These are phyloP conservation scores for Inga leiocalycina DNA, from an alignment of 306 rosid genomes.

Conservation along the genomic window DNA sequence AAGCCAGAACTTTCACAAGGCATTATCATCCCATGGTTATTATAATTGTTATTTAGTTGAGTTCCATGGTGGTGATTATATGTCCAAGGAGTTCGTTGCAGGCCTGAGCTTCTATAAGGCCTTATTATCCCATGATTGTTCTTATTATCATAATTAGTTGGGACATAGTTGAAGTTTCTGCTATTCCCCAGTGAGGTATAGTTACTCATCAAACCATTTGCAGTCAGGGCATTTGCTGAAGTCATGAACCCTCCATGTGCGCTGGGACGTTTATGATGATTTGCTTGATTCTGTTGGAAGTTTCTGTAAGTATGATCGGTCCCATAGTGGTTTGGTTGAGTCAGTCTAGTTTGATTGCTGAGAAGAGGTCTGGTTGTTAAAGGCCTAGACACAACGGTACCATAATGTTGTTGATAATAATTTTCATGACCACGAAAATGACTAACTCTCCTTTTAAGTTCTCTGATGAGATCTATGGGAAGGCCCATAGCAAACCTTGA, in stretches of 20 bases:
- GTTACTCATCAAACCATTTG: not conserved
- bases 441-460: not conserved
- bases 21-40: not conserved
- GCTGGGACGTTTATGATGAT: not conserved
- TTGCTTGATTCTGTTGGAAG: not conserved
- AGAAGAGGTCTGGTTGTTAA: not conserved
- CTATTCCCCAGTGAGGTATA: not conserved
- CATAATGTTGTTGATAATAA: not conserved
- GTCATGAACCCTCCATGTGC: constrained; percentile 1
- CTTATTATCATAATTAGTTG: not conserved
- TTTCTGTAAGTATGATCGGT: not conserved
- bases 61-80: constrained; percentile 14
- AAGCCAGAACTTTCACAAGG: not conserved
- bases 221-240: not conserved
- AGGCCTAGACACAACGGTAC: not conserved
- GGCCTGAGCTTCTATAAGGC: not conserved
- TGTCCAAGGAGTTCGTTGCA: not conserved
- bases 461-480: constrained; percentile 17
- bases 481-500: constrained; percentile 55
- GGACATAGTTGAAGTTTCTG: constrained; percentile 9
- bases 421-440: not conserved
- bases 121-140: not conserved
- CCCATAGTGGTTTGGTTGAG: not conserved
- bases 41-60: constrained; percentile 19
- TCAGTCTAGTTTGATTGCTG: constrained; percentile 8